Evolutionary conservation across 2,329 filamentous ascomycete species (phyloP).

Genomic region (Neospermospora avenae): DNA sequence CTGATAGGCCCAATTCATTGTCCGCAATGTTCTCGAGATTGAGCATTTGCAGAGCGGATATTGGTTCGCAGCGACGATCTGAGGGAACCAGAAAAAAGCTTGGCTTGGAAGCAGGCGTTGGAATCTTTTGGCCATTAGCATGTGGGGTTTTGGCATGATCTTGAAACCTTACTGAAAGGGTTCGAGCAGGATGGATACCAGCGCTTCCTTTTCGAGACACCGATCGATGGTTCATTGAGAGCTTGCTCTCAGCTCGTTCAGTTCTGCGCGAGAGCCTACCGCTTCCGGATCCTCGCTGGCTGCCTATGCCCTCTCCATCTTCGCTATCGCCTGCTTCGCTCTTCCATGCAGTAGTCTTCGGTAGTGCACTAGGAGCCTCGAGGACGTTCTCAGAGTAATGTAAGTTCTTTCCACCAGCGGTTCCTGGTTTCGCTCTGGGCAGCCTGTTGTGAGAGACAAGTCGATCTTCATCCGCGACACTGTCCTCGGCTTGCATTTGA

Average conservation of each 20-base stretch:
- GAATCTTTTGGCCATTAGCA: constrained; percentile 25
- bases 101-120: constrained; percentile 26
- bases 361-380: constrained; percentile 48
- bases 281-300: constrained; percentile 36
- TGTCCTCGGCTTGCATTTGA: constrained; percentile 85
- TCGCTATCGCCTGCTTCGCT: constrained; percentile 67
- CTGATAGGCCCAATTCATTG: constrained; percentile 79
- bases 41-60: constrained; percentile 79
- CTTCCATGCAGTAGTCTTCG: constrained; percentile 52
- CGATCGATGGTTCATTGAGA: constrained; percentile 33
- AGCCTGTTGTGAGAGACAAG: constrained; percentile 83
- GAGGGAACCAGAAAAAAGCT: constrained; percentile 52
- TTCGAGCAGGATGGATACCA: constrained; percentile 27
- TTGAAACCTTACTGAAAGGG: constrained; percentile 28
- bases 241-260: constrained; percentile 38
- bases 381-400: constrained; percentile 92
- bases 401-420: constrained; percentile 80
- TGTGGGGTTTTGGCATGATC: neutral
- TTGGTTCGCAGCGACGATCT: constrained; percentile 56
- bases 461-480: constrained; percentile 84
- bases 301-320: constrained; percentile 27
- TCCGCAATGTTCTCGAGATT: constrained; percentile 90
- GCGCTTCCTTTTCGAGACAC: constrained; percentile 36
- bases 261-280: constrained; percentile 36
- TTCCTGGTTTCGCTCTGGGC: constrained; percentile 58